Evolutionary conservation across 805 yeast species (phyloP).

Genomic region (Spathaspora girioi): DNA sequence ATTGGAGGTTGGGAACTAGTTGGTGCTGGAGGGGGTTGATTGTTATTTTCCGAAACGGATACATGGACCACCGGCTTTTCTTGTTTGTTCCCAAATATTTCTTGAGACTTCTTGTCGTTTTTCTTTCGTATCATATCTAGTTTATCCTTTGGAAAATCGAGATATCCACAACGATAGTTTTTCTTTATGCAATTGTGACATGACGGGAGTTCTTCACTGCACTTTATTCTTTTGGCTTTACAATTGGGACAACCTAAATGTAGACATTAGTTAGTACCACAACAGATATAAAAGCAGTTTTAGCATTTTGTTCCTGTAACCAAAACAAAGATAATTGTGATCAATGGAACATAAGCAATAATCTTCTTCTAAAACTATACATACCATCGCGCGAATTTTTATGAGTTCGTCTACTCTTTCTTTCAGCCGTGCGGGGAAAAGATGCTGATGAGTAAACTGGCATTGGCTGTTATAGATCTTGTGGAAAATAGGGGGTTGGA

Average conservation of each 20-base stretch:
- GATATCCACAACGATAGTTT: slow-evolving; percentile 37
- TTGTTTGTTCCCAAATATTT: not conserved
- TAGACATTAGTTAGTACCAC: slow-evolving; percentile 2
- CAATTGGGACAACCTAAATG: slow-evolving; percentile 39
- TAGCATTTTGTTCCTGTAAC: no score
- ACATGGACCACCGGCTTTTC: not conserved
- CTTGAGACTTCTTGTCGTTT: slow-evolving; percentile 20
- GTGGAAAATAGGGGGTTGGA: not conserved
- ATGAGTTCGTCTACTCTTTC: slow-evolving; percentile 33
- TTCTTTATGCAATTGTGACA: slow-evolving; percentile 38
- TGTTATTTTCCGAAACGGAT: not conserved
- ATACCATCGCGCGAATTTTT: slow-evolving; percentile 37
- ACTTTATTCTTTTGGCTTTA: slow-evolving; percentile 39
- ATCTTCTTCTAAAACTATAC: slow-evolving; percentile 4
- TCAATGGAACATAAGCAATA: no score
- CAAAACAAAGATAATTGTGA: no score
- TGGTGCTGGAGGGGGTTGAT: slow-evolving; percentile 3
- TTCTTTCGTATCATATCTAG: slow-evolving; percentile 31
- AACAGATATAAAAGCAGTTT: no score
- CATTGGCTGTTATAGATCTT: not conserved
- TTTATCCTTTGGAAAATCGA: slow-evolving; percentile 37
- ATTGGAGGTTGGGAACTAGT: not conserved
- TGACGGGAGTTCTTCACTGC: slow-evolving; percentile 40
- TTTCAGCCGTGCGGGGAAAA: slow-evolving; percentile 10
- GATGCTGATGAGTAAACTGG: not conserved